Evolutionary conservation across 495 filamentous ascomycete genomes (phyloP), one percentile per base, ranked within the genome.

Genomic region (Xylaria curta): DNA sequence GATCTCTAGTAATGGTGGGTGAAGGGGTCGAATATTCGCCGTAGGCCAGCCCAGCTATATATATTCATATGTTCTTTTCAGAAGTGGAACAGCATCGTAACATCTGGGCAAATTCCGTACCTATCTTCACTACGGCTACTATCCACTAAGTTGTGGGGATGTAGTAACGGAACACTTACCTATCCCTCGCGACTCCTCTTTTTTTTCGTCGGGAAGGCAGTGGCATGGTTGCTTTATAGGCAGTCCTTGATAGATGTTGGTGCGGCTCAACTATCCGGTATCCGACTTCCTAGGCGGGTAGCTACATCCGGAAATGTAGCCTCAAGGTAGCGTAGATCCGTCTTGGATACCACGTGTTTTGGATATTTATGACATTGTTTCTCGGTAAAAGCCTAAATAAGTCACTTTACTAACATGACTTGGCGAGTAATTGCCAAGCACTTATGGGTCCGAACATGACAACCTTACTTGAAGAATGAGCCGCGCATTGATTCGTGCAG

Each of bases 211-310:
- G 28, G 31, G 17, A 36, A n/a, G 3, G 36, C 33, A 31, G 56
- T 10, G 19, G 31, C 13, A 6, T 59, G 13, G 31, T n/a, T n/a
- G 56, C 4, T 36, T 8, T n/a, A 19, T n/a, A 19, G 1, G n/a
- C n/a, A 3, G 26, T 59, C 31, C 33, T 19, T 33, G 28, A 58
- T 33, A 19, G 28, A 9, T 59, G 58, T 38, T 40, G 58, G 19
- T 60, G 58, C 58, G 58, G 58, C 58, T 60, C 58, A 60, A 60
- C 31, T 40, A 38, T 21, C 33, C 15, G 54, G 28, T 12, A n/a
- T 21, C 58, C 21, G 38, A 17, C 19, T 60, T 19, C 58, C 58
- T 6, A 60, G 33, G 33, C 21, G 21, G 58, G 58, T 60, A 60
- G 33, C n/a, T 60, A 7, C 33, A 60, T 60, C 58, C 58, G 58